Conservation (phyloP, 495 filamentous ascomycete species). For the Podospora australis region DNA sequence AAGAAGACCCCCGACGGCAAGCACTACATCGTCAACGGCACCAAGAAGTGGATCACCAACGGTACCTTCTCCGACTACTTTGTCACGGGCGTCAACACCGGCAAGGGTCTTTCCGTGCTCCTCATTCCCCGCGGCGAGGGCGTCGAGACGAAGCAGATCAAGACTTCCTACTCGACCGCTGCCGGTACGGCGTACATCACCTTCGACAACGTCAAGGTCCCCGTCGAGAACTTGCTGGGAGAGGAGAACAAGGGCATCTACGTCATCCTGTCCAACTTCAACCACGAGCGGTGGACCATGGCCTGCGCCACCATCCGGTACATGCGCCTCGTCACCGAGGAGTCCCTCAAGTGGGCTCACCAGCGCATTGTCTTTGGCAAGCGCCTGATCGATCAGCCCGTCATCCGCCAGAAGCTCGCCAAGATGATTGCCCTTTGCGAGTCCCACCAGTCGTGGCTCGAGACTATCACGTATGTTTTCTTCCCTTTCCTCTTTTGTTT, state of each 20-base stretch:
- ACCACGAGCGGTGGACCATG: conserved; percentile 75
- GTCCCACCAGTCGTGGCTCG: conserved; percentile 78
- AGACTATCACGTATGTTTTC: conserved; percentile 50
- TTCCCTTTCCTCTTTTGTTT: background rate
- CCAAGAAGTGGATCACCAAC: conserved; percentile 95
- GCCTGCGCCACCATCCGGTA: conserved; percentile 54
- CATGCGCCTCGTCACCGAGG: conserved; percentile 66
- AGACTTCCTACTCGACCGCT: conserved; percentile 75
- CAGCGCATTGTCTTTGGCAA: conserved; percentile 83
- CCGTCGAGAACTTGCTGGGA: conserved; percentile 70
- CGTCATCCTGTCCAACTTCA: conserved; percentile 85
- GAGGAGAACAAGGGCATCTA: conserved; percentile 82
- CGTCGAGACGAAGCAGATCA: conserved; percentile 71
- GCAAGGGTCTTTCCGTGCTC: conserved; percentile 74
- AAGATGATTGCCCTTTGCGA: conserved; percentile 83
- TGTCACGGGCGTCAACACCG: conserved; percentile 72
- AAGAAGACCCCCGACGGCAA: conserved; percentile 76
- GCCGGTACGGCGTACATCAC: conserved; percentile 77
- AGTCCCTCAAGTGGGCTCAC: conserved; percentile 85
- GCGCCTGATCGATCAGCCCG: conserved; percentile 73
- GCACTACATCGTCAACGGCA: conserved; percentile 80
- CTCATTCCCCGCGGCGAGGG: conserved; percentile 66
- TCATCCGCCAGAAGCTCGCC: conserved; percentile 82
- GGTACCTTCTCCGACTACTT: conserved; percentile 81
- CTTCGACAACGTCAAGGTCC: conserved; percentile 83